phyloP scores from a whole-genome alignment of 225 moss, liverwort and hornwort genomes.

The Marchantia polymorpha region DNA sequence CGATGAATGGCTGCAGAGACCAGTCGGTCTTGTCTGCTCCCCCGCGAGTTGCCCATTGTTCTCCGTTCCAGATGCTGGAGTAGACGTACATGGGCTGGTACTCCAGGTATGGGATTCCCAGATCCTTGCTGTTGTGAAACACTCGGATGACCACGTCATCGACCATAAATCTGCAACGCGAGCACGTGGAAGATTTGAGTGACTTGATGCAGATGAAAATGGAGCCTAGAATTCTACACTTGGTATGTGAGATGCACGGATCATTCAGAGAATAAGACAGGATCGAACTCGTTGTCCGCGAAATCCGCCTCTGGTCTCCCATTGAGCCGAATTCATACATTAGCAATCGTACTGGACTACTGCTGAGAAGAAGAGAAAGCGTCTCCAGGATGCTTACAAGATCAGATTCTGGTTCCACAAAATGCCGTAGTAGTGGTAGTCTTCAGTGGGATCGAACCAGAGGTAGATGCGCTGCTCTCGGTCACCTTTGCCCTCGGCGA shows the following conservation, averaged over 20 bases:
- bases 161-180: slow-evolving; percentile 52
- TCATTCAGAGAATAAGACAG: background rate
- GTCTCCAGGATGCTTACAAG: slow-evolving; percentile 30
- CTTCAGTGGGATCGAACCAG: slow-evolving; percentile 53
- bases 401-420: slow-evolving; percentile 60
- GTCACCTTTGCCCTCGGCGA: slow-evolving; percentile 16
- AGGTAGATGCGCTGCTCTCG: slow-evolving; percentile 48
- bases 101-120: slow-evolving; percentile 53
- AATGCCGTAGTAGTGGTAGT: slow-evolving; percentile 56
- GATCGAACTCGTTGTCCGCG: background rate
- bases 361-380: background rate
- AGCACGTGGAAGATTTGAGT: background rate
- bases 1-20: slow-evolving; percentile 45
- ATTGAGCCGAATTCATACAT: too few species aligned
- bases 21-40: slow-evolving; percentile 55
- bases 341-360: background rate
- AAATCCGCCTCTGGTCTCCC: background rate
- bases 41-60: slow-evolving; percentile 57
- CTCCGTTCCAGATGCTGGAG: slow-evolving; percentile 59
- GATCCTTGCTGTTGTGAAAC: slow-evolving; percentile 52
- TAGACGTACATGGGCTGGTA: slow-evolving; percentile 65
- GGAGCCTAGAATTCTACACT: background rate
- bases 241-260: background rate
- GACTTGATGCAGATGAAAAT: background rate
- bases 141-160: slow-evolving; percentile 58